Conservation (phyloP, 768 basidiomycete species). For the Boletus rufocinnamomeus region DNA sequence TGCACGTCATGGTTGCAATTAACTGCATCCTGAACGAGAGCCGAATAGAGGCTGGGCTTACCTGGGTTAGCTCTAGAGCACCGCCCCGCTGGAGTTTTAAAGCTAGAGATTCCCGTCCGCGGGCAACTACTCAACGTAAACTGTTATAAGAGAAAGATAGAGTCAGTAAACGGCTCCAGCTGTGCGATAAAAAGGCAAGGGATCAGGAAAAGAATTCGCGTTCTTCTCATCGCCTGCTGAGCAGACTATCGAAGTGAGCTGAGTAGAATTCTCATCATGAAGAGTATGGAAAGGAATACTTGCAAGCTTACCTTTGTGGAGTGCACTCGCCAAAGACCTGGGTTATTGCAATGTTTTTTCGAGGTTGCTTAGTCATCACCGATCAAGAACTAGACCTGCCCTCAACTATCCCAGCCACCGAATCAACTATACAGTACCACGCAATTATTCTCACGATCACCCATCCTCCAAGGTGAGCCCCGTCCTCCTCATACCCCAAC, state of each 20-base stretch:
- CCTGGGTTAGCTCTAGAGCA: not conserved
- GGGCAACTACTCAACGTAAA: not conserved
- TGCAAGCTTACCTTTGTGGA: slow-evolving; percentile 10
- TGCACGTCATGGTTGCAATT: slow-evolving; percentile 59
- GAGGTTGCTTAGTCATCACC: not conserved
- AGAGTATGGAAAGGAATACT: not conserved
- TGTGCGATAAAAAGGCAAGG: slow-evolving; percentile 4
- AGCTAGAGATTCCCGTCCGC: not conserved
- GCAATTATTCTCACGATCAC: slow-evolving; percentile 20
- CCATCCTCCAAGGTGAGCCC: not conserved
- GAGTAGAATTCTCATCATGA: slow-evolving; percentile 46
- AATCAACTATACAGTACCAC: slow-evolving; percentile 34
- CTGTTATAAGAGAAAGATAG: not conserved
- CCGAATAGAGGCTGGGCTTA: slow-evolving; percentile 12
- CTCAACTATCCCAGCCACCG: slow-evolving; percentile 30
- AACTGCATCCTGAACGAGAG: slow-evolving; percentile 44
- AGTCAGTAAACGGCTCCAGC: slow-evolving; percentile 6
- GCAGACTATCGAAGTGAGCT: slow-evolving; percentile 67
- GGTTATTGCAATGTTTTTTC: not conserved
- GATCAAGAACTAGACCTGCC: slow-evolving; percentile 18
- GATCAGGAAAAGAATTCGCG: slow-evolving; percentile 43
- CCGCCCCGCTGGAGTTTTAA: too few relatives aligned
- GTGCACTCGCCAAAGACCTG: not conserved
- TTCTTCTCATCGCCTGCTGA: slow-evolving; percentile 55
- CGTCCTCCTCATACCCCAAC: not conserved